A percentile compares a stretch with the other conserved stretches of the same genome.
Evolutionary conservation across 2,329 filamentous ascomycete species (phyloP).

Genomic region (Exophiala xenobiotica): DNA sequence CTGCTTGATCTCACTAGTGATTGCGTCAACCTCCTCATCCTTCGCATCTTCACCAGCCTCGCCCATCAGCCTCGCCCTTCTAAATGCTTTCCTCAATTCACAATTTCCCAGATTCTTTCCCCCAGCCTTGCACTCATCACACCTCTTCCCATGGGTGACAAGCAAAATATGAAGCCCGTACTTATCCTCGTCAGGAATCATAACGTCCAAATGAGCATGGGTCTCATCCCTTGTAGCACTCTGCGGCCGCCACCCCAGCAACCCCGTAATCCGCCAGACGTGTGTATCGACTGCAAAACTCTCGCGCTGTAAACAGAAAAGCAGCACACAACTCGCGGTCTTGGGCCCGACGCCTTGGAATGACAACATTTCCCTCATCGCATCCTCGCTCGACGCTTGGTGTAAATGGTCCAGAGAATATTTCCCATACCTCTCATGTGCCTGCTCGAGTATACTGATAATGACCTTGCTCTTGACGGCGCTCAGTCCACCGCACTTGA

Average conservation of each 20-base stretch:
- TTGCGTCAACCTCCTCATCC: slow-evolving; percentile 44
- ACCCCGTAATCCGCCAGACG: slow-evolving; percentile 62
- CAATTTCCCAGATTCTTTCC: slow-evolving; percentile 60
- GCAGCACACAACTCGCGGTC: slow-evolving; percentile 63
- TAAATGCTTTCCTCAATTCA: slow-evolving; percentile 60
- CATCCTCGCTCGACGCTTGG: slow-evolving; percentile 51
- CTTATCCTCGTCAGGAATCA: slow-evolving; percentile 62
- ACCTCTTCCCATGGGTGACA: slow-evolving; percentile 62
- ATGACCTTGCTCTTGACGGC: slow-evolving; percentile 55
- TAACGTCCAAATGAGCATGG: slow-evolving; percentile 57
- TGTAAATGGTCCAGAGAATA: slow-evolving; percentile 58
- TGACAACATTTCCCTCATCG: slow-evolving; percentile 56
- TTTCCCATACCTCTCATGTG: slow-evolving; percentile 29
- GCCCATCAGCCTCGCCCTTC: slow-evolving; percentile 62
- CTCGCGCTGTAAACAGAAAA: slow-evolving; percentile 64
- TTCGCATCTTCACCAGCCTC: slow-evolving; percentile 60
- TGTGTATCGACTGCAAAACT: slow-evolving; percentile 67
- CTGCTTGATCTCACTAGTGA: slow-evolving; percentile 12
- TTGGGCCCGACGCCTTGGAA: slow-evolving; percentile 67
- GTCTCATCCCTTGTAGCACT: slow-evolving; percentile 32
- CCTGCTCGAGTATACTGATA: slow-evolving; percentile 29
- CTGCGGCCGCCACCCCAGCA: slow-evolving; percentile 61
- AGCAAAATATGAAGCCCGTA: slow-evolving; percentile 63
- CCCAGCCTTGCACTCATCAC: slow-evolving; percentile 58
- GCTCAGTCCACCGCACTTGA: slow-evolving; percentile 62